Evolutionary conservation across 2,329 filamentous ascomycete species (phyloP), one percentile per base, ranked within the genome.

Genomic region (Pyrenochaeta sp.): DNA sequence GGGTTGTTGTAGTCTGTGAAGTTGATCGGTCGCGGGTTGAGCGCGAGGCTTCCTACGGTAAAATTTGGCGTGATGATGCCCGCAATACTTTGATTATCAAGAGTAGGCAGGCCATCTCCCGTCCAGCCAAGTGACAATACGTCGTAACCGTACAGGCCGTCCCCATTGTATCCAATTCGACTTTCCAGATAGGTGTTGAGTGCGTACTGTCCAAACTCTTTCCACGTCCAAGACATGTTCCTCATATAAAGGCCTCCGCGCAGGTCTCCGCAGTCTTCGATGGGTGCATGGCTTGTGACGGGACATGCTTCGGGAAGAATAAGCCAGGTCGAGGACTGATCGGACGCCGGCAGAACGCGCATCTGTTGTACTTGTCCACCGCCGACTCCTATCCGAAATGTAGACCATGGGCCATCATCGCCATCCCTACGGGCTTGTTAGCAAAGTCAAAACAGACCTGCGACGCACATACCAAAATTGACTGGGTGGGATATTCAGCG

Each of bases 31-130:
- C 71, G 69, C 3, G 73, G 68, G 4, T 73, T 73, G 10, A 82
- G 59, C 0, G 78, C 77, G 4, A 82, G 66, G 6, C 59, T 56
- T 5, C 80, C 80, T 2, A 80, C 55, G 53, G 71, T 79, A 62
- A 78, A 79, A 50, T 72, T 63, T 34, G 72, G 66, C 2, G 71
- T 69, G 1, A 68, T 68, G 24, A 79, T 73, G 2, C 72, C 73
- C 15, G 73, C 78, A 2, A 81, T 65, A 28, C 79, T 67, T 59
- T 78, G 74, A 51, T 74, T 66, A 8, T 71, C 56, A 32, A 79
- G 44, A 12, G 62, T 63, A 8, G 71, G 65, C 27, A 67, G 8
- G 6, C 61, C 66, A 34, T 66, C 64, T 3, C 64, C 67, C 4
- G 53, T 52, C 67, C 72, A 74, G 15, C 73, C 69, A 30, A 78